These are phyloP conservation scores for Aschersonia sp. DNA, from an alignment of 2,329 filamentous ascomycete genomes.

Conservation along the genomic window DNA sequence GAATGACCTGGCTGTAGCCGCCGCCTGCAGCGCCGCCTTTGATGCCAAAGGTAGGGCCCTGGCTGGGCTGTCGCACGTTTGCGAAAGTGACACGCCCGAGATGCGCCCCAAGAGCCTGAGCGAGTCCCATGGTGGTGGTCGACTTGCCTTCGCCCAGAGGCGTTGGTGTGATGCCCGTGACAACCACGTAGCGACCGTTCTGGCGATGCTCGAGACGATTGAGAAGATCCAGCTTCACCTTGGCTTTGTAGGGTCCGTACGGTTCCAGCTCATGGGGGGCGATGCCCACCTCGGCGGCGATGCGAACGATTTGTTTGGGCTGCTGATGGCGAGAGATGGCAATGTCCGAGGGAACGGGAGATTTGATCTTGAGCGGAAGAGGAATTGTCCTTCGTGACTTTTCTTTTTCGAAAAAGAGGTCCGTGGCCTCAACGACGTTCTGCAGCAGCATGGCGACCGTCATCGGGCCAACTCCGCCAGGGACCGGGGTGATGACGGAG, in stretches of 20 bases:
- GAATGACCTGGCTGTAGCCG: constrained; percentile 97
- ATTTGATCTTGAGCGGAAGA: constrained; percentile 65
- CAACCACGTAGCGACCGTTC: constrained; percentile 82
- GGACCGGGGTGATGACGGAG: constrained; percentile 88
- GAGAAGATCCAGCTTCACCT: constrained; percentile 72
- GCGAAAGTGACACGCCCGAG: constrained; percentile 81
- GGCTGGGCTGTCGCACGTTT: constrained; percentile 92
- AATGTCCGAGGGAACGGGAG: constrained; percentile 90
- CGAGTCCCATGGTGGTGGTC: constrained; percentile 90
- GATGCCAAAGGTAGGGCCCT: constrained; percentile 96
- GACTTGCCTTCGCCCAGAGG: constrained; percentile 96
- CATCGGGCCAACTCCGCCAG: constrained; percentile 95
- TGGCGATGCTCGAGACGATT: constrained; percentile 75
- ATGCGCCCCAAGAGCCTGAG: constrained; percentile 83
- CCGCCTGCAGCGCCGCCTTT: constrained; percentile 96
- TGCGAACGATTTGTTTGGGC: constrained; percentile 77
- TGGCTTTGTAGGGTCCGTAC: constrained; percentile 91
- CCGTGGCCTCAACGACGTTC: constrained; percentile 83
- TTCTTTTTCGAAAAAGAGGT: constrained; percentile 67
- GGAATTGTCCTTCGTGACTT: constrained; percentile 68
- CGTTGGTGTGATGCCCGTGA: constrained; percentile 92
- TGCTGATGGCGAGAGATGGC: constrained; percentile 77
- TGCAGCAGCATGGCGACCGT: constrained; percentile 96
- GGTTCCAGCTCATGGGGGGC: constrained; percentile 81
- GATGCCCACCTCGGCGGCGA: constrained; percentile 82